phyloP scores from a whole-genome alignment of 148 eudicot genomes.

The Diospyros kaki region DNA sequence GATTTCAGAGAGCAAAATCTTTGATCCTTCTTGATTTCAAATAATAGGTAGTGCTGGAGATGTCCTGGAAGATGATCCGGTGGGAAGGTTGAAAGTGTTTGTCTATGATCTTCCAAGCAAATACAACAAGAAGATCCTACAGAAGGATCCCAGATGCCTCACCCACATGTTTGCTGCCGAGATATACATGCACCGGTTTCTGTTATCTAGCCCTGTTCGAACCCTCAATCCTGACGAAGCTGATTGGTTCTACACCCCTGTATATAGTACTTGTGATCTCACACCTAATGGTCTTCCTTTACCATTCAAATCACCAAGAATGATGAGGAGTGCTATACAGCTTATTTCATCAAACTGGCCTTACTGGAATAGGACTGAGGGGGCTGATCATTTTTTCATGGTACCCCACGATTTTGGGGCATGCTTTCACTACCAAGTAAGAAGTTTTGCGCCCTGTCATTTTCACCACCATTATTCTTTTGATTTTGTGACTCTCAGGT shows the following conservation, averaged over 20 bases:
- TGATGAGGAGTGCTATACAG: conserved; percentile 99
- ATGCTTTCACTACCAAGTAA: conserved; percentile 92
- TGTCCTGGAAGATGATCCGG: conserved; percentile 96
- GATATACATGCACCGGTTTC: conserved; percentile 93
- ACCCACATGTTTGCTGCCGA: conserved; percentile 99
- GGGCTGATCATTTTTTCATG: conserved; percentile 98
- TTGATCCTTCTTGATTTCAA: conserved; percentile 8
- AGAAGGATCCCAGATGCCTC: conserved; percentile 92
- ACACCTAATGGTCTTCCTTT: conserved; percentile 95
- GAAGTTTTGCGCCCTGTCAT: conserved; percentile 2
- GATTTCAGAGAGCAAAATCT: not conserved
- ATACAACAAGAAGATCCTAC: conserved; percentile 93
- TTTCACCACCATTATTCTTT: not conserved
- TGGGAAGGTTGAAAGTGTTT: conserved; percentile 90
- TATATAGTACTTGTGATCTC: conserved; percentile 87
- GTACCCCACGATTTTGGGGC: conserved; percentile 96
- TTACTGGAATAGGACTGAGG: conserved; percentile 97
- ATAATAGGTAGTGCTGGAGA: conserved; percentile 92
- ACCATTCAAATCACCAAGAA: conserved; percentile 95
- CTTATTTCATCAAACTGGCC: conserved; percentile 98
- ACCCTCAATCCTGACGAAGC: conserved; percentile 99
- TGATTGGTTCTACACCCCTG: conserved; percentile 99
- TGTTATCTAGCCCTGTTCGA: conserved; percentile 82
- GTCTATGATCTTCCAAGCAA: conserved; percentile 99
- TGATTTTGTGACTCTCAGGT: not conserved